Evolutionary conservation across 495 filamentous ascomycete genomes (phyloP).

Genomic region (Articulospora tetracladia): DNA sequence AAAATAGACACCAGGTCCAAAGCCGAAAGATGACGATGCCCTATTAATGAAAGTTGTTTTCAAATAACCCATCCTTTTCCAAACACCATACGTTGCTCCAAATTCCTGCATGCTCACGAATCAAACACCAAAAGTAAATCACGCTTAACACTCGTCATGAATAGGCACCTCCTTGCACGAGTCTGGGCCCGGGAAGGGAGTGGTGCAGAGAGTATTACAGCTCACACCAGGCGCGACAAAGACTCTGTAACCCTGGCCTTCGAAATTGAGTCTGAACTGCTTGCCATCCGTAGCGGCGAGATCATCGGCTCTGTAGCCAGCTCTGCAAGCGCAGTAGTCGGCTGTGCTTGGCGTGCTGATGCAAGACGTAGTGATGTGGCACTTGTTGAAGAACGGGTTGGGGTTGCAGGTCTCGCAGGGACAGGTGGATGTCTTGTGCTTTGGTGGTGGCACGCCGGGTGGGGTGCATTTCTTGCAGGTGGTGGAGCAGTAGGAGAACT

Average conservation of each 20-base stretch:
- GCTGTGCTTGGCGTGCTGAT: slow-evolving; percentile 5
- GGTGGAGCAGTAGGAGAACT: neutral
- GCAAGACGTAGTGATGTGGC: slow-evolving; percentile 10
- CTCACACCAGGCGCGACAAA: slow-evolving; percentile 12
- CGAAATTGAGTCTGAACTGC: slow-evolving; percentile 13
- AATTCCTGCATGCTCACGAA: too few relatives aligned
- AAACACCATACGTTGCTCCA: too few relatives aligned
- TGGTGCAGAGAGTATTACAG: slow-evolving; percentile 14
- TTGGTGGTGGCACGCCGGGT: neutral
- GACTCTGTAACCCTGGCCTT: slow-evolving; percentile 14
- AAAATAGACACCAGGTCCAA: too few relatives aligned
- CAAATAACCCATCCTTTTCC: too few relatives aligned
- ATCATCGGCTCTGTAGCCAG: slow-evolving; percentile 13
- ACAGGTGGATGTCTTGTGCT: neutral
- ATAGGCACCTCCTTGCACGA: slow-evolving; percentile 12
- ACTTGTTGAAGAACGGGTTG: slow-evolving; percentile 13
- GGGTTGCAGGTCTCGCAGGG: slow-evolving; percentile 12
- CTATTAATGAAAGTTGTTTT: too few relatives aligned
- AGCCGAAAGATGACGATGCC: too few relatives aligned
- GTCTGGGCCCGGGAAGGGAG: slow-evolving; percentile 10
- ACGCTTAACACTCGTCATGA: slow-evolving; percentile 1
- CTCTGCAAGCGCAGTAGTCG: slow-evolving; percentile 15
- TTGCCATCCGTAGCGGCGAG: slow-evolving; percentile 4
- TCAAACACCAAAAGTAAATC: too few relatives aligned
- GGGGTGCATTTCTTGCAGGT: slow-evolving; percentile 2